Conservation (phyloP, 2,329 filamentous ascomycete genomes). For the Fusarium decemcellulare region DNA sequence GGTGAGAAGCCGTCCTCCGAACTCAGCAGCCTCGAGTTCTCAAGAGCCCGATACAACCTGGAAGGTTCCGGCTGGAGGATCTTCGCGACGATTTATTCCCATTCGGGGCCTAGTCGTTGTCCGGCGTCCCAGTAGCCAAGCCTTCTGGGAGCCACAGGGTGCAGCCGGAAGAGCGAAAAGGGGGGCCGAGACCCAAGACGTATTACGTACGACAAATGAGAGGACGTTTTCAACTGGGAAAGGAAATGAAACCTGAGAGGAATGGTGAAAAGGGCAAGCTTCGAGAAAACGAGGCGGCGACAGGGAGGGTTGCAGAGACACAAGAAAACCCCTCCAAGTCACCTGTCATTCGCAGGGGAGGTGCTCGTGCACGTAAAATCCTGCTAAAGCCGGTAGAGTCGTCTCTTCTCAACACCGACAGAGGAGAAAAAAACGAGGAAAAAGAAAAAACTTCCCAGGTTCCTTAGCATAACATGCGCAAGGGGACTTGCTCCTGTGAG, state of each 20-base stretch:
- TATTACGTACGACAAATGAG: conserved; percentile 15
- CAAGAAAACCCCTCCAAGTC: background rate
- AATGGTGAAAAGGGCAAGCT: background rate
- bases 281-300: background rate
- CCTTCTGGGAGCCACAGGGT: conserved; percentile 18
- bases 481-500: conserved; percentile 6
- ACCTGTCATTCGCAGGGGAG: too few species aligned
- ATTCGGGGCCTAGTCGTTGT: conserved; percentile 24
- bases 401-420: background rate
- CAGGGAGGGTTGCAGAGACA: background rate
- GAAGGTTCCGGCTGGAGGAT: conserved; percentile 31
- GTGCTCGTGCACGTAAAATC: background rate
- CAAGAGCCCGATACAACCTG: conserved; percentile 16
- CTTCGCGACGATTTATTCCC: conserved; percentile 30
- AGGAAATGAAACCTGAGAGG: conserved; percentile 3
- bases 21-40: conserved; percentile 17
- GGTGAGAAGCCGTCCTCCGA: conserved; percentile 27
- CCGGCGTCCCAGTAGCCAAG: conserved; percentile 27
- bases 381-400: background rate
- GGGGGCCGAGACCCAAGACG: conserved; percentile 20
- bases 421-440: conserved; percentile 12
- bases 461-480: conserved; percentile 10
- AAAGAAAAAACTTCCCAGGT: conserved; percentile 10
- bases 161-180: conserved; percentile 27
- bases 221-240: background rate